Conservation (phyloP, 352 stramenopile genomes). For the Phytophthora ramorum region DNA sequence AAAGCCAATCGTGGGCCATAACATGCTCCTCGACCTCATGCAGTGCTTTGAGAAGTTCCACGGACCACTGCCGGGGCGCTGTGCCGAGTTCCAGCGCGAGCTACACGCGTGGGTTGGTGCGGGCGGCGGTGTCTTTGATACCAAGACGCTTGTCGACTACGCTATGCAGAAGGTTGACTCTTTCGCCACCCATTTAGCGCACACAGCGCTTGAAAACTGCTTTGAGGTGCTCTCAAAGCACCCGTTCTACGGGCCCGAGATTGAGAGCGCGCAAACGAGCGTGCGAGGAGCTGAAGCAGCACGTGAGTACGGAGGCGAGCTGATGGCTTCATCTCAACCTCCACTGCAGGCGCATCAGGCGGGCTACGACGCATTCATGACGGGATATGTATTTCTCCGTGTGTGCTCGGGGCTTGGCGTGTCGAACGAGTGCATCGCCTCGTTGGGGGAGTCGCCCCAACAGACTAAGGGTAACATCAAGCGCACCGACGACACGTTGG, state of each 20-base stretch:
- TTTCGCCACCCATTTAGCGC: constrained; percentile 61
- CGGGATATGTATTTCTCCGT: constrained; percentile 74
- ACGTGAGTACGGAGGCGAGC: constrained; percentile 10
- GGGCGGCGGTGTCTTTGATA: constrained; percentile 66
- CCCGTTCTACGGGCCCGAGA: constrained; percentile 69
- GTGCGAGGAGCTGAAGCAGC: constrained; percentile 7
- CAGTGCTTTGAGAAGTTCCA: constrained; percentile 86
- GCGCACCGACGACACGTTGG: constrained; percentile 22
- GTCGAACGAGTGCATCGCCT: constrained; percentile 57
- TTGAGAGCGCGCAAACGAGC: constrained; percentile 39
- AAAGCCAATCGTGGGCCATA: constrained; percentile 78
- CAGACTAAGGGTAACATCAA: not conserved
- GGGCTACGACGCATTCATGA: constrained; percentile 85
- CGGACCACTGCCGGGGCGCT: constrained; percentile 55
- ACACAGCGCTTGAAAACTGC: constrained; percentile 73
- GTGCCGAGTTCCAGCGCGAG: constrained; percentile 64
- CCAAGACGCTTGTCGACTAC: constrained; percentile 70
- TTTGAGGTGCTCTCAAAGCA: constrained; percentile 62
- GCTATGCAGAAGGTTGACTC: constrained; percentile 72
- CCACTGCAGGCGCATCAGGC: constrained; percentile 69
- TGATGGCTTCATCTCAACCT: constrained; percentile 20
- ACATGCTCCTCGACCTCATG: constrained; percentile 84
- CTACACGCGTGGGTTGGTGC: constrained; percentile 58
- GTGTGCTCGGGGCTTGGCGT: constrained; percentile 66
- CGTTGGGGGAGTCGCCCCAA: constrained; percentile 26